Base-by-base conservation (phyloP, 768 basidiomycete species). In the Tricholoma flavovirens region DNA sequence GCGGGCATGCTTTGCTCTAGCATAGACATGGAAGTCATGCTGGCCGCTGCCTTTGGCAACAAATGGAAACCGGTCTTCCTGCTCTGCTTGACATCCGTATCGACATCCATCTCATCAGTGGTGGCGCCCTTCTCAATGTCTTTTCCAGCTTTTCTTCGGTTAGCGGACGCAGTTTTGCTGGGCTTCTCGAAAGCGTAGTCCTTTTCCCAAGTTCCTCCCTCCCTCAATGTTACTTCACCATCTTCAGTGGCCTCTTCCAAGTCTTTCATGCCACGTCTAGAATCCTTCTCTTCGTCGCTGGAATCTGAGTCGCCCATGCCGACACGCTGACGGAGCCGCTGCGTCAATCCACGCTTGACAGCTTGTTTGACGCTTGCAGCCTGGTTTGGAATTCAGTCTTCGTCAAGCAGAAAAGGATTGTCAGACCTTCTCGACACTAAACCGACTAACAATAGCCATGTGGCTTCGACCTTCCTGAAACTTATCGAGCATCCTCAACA, bases 391-490 rank as follows among this genome's bases (percentile, higher is more conserved):
- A 26, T 11, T 43, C 8, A 42, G 24, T 29, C 26, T 19, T 6
- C 5, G 26, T 29, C 29, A 51, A 45, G 62, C 12, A 10, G n/a
- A 49, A 17, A 49, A 17, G n/a, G 17, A n/a, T 6, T 53, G 11
- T 61, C 26, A 3, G 24, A 76, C 78, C 69, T 84, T 86, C 56
- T 86, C 83, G 11, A 78, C 78, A 52, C 84, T 87, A 61, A 88
- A 83, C 45, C 90, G 83, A 59, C 84, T 85, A 53, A 94, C 90
- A 61, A 95, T 88, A 19, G 93, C 93, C 83, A 96, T 94, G 67
- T 96, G 93, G 40, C 88, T 90, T 29, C 90, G 79, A 4, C 91
- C 93, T 65, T 93, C 91, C 68, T 94, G 92, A 69, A 95, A 95
- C 58, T 78, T 87, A 68, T 94, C 92, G 30, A 95, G 77, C 58